Evolutionary conservation across 1,139 yeast species (phyloP).

Genomic region (Lodderomyces elongisporus): DNA sequence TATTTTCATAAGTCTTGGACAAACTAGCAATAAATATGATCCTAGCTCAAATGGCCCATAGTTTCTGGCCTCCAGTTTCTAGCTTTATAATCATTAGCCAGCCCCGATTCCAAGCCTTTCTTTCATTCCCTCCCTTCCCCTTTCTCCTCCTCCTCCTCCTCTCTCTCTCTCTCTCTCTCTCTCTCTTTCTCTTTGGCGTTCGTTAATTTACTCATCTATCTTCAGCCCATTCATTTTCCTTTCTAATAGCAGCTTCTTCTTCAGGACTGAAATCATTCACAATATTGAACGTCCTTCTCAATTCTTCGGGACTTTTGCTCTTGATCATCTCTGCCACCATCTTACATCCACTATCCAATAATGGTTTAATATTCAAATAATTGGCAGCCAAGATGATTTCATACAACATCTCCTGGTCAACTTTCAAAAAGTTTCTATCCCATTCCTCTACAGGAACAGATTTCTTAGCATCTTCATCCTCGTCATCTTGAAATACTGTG

Average conservation of each 20-base stretch:
- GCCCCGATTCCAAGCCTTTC: too few relatives aligned
- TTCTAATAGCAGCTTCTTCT: conserved; percentile 95
- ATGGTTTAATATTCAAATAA: conserved; percentile 87
- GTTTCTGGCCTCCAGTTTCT: too few relatives aligned
- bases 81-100: too few relatives aligned
- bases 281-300: conserved; percentile 92
- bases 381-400: conserved; percentile 96
- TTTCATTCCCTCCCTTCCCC: too few relatives aligned
- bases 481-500: conserved; percentile 68
- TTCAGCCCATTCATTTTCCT: conserved; percentile 99
- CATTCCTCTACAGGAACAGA: conserved; percentile 88
- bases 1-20: too few relatives aligned
- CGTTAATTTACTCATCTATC: conserved; percentile 78
- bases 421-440: conserved; percentile 94
- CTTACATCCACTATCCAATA: conserved; percentile 93
- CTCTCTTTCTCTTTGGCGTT: background rate
- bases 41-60: too few relatives aligned
- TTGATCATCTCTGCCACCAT: conserved; percentile 98
- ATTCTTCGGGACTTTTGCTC: conserved; percentile 94
- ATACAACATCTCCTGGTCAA: conserved; percentile 97
- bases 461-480: conserved; percentile 77
- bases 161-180: conserved; percentile 1
- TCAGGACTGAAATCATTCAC: conserved; percentile 96
- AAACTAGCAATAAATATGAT: too few relatives aligned
- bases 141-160: background rate